Evolutionary conservation across 148 eudicot species (phyloP).

Genomic region (Rhododendron griersonianum): DNA sequence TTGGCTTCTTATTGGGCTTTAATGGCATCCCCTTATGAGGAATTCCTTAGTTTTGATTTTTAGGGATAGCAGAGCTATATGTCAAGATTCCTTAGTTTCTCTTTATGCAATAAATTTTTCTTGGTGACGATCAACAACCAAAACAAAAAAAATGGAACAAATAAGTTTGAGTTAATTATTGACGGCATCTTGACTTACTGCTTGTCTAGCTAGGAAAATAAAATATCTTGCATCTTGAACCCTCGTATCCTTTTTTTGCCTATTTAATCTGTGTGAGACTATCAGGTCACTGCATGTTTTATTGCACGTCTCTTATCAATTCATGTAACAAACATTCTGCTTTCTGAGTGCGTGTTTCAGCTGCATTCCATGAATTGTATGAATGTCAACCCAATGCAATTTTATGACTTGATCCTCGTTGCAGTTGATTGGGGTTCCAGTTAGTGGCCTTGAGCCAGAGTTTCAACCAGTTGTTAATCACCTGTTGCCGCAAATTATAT

Average conservation of each 20-base stretch:
- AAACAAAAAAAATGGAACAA: not conserved
- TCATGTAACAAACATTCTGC: not conserved
- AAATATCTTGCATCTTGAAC: not conserved
- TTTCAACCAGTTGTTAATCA: constrained; percentile 69
- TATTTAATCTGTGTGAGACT: not conserved
- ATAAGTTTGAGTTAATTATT: not conserved
- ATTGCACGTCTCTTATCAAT: not conserved
- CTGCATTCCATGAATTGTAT: not conserved
- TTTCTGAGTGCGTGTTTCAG: not conserved
- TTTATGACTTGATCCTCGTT: constrained; percentile 10
- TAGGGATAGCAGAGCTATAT: not conserved
- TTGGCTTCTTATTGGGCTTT: not conserved
- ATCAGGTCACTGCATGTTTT: not conserved
- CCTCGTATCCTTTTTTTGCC: not conserved
- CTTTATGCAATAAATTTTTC: not conserved
- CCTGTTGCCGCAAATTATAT: constrained; percentile 57
- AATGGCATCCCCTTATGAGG: not conserved
- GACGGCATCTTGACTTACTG: not conserved
- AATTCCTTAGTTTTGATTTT: not conserved
- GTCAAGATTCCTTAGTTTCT: not conserved
- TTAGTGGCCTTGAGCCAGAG: constrained; percentile 73
- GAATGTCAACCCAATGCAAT: not conserved
- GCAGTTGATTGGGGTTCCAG: constrained; percentile 76
- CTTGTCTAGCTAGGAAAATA: not conserved
- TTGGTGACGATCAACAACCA: not conserved